A percentile compares a stretch with the other conserved stretches of the same genome.
phyloP scores from a whole-genome alignment of 2,329 filamentous ascomycete genomes.

The Lasiodiplodia gonubiensis region DNA sequence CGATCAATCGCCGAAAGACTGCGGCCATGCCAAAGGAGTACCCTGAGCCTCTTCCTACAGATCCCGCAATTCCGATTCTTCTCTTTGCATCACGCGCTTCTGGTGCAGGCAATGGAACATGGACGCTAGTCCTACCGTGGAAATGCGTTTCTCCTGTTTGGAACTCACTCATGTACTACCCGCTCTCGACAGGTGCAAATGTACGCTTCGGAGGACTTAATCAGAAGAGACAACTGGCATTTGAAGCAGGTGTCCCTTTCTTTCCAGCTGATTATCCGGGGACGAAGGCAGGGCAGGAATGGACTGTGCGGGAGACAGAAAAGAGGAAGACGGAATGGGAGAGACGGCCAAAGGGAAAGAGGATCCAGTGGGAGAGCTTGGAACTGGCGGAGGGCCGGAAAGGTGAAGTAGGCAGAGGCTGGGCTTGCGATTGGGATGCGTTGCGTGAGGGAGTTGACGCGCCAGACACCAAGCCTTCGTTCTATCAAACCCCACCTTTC shows the following conservation, averaged over 20 bases:
- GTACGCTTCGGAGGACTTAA: conserved; percentile 82
- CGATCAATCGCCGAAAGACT: conserved; percentile 77
- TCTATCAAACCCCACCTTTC: conserved; percentile 11
- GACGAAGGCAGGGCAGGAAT: conserved; percentile 77
- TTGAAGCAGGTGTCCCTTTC: conserved; percentile 78
- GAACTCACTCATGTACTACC: conserved; percentile 83
- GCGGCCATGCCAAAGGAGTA: conserved; percentile 66
- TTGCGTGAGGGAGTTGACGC: neutral
- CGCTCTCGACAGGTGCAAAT: conserved; percentile 78
- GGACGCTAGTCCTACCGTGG: conserved; percentile 89
- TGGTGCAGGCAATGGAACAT: conserved; percentile 67
- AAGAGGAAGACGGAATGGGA: conserved; percentile 71
- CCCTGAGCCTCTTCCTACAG: conserved; percentile 62
- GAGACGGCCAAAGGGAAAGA: conserved; percentile 79
- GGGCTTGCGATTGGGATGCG: conserved; percentile 80
- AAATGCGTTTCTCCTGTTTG: conserved; percentile 85
- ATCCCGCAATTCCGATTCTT: conserved; percentile 79
- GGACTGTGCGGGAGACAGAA: conserved; percentile 72
- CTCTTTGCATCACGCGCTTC: conserved; percentile 66
- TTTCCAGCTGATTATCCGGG: conserved; percentile 87
- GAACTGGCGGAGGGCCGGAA: conserved; percentile 74
- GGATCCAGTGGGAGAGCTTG: conserved; percentile 74
- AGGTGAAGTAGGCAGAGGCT: conserved; percentile 82
- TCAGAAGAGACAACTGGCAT: conserved; percentile 78
- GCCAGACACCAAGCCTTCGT: neutral